Conservation (phyloP, 345 rosid genomes). For the Crucihimalaya himalaica region DNA sequence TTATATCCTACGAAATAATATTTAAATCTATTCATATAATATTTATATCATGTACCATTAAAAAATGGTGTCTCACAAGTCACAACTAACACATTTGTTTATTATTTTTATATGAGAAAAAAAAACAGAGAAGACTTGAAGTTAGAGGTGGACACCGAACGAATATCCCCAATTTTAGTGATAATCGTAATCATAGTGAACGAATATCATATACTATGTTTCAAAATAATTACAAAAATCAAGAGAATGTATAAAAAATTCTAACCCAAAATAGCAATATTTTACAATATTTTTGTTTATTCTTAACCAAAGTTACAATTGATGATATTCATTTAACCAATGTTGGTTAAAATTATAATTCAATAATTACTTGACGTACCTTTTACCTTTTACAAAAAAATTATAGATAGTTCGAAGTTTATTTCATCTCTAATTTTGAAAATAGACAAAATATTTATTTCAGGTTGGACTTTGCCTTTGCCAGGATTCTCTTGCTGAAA, state of each 20-base stretch:
- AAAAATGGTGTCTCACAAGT: neutral
- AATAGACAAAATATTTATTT: neutral
- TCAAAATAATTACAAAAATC: too few relatives aligned
- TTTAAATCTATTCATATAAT: slow-evolving; percentile 1
- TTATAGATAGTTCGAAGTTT: neutral
- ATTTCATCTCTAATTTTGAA: neutral
- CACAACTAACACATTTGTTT: neutral
- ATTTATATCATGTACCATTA: neutral
- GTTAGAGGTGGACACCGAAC: too few relatives aligned
- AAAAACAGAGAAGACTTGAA: too few relatives aligned
- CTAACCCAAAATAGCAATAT: too few relatives aligned
- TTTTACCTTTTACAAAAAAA: neutral
- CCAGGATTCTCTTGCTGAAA: neutral
- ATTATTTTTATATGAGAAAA: too few relatives aligned
- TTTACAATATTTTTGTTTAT: too few relatives aligned
- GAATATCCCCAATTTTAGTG: too few relatives aligned
- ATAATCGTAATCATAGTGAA: too few relatives aligned
- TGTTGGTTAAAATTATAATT: neutral
- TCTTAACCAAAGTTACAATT: neutral
- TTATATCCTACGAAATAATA: slow-evolving; percentile 8
- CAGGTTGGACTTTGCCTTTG: slow-evolving; percentile 6
- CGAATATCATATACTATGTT: too few relatives aligned
- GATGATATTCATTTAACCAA: neutral
- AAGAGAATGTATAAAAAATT: too few relatives aligned
- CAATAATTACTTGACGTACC: neutral